Conservation (phyloP, 495 filamentous ascomycete species). For the Aspergillus saccharolyticus region DNA sequence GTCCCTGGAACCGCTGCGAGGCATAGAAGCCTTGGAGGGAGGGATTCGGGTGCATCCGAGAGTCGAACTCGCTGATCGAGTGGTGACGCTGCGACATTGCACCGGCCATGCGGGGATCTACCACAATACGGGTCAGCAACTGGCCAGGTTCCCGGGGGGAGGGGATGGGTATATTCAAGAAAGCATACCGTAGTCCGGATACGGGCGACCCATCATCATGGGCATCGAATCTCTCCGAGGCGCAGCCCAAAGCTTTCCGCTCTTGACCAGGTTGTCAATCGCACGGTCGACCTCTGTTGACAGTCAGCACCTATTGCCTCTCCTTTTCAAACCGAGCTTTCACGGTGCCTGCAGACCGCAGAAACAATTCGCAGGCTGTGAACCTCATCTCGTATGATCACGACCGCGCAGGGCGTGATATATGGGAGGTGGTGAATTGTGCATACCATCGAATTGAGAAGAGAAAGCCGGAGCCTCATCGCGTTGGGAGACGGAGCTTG, state of each 20-base stretch:
- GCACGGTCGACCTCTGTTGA: constrained; percentile 90
- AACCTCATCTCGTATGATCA: too few relatives aligned
- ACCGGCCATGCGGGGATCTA: constrained; percentile 48
- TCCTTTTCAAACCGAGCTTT: background rate
- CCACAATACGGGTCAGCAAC: constrained; percentile 23
- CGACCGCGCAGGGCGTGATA: too few relatives aligned
- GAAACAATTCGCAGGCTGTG: too few relatives aligned
- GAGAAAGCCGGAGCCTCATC: constrained; percentile 78
- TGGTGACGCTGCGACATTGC: constrained; percentile 61
- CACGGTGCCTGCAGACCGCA: background rate
- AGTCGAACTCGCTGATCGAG: constrained; percentile 83
- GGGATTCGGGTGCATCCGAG: constrained; percentile 64
- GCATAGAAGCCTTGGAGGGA: constrained; percentile 93
- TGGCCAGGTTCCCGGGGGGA: constrained; percentile 8
- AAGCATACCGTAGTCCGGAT: constrained; percentile 52
- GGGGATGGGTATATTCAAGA: constrained; percentile 4
- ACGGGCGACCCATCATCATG: constrained; percentile 58
- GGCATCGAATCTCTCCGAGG: constrained; percentile 85
- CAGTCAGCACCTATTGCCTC: constrained; percentile 23
- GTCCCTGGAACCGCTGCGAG: constrained; percentile 84
- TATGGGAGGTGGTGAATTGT: background rate
- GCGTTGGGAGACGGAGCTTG: constrained; percentile 69
- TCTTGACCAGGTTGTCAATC: constrained; percentile 91
- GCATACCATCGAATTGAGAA: constrained; percentile 86
- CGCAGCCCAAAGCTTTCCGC: constrained; percentile 81